Conservation (phyloP, 768 basidiomycete species). For the Tricholoma matsutake region DNA sequence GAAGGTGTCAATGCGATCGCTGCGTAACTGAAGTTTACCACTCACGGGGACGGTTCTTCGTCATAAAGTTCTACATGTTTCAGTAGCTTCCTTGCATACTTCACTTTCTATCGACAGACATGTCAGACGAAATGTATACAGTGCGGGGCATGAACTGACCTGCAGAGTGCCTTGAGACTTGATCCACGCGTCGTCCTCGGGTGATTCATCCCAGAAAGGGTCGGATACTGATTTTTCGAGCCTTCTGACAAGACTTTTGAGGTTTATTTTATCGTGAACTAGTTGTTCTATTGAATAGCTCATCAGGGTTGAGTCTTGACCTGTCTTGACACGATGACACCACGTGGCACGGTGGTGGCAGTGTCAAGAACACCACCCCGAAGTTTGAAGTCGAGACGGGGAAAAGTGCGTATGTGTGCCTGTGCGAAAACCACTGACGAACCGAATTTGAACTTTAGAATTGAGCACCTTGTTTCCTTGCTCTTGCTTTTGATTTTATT, state of each 20-base stretch:
- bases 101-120: constrained; percentile 36
- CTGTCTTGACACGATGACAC: no score
- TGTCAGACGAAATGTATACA: not conserved
- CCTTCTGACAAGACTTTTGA: constrained; percentile 54
- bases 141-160: constrained; percentile 33
- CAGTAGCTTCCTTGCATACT: constrained; percentile 54
- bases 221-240: constrained; percentile 54
- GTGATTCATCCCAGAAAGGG: constrained; percentile 31
- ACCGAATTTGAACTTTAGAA: no score
- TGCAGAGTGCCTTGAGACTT: constrained; percentile 54
- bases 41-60: constrained; percentile 42
- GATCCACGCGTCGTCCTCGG: constrained; percentile 42
- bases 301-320: not conserved
- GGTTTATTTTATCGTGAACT: constrained; percentile 65
- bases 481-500: no score
- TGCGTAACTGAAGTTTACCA: constrained; percentile 1
- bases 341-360: no score
- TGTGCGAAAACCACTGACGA: no score
- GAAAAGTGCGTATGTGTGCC: no score
- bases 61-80: constrained; percentile 55
- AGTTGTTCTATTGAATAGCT: constrained; percentile 10
- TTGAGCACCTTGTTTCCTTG: no score
- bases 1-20: not conserved
- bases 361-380: no score
- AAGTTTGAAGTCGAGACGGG: no score